phyloP scores from a whole-genome alignment of 2,329 filamentous ascomycete genomes.

The Cucurbitaria berberidis region DNA sequence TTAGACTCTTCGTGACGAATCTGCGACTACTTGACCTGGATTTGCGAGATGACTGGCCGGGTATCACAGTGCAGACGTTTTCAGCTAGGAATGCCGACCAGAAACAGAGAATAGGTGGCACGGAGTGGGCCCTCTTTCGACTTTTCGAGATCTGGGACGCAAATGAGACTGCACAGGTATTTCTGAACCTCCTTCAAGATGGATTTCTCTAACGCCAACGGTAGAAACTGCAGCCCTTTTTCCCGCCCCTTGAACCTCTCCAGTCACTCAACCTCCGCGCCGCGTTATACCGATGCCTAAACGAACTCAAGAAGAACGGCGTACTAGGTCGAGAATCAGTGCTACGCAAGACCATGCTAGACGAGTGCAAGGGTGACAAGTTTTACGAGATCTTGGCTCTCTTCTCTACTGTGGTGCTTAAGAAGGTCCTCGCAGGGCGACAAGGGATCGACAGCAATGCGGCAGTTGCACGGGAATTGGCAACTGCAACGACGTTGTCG shows the following conservation, averaged over 20 bases:
- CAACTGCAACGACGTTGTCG: slow-evolving; percentile 49
- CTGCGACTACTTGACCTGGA: slow-evolving; percentile 83
- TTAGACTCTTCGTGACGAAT: slow-evolving; percentile 76
- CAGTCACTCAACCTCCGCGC: slow-evolving; percentile 90
- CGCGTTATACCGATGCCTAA: slow-evolving; percentile 79
- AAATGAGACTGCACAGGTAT: slow-evolving; percentile 74
- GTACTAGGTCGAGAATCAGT: slow-evolving; percentile 78
- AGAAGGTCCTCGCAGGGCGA: slow-evolving; percentile 65
- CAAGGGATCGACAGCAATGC: slow-evolving; percentile 47
- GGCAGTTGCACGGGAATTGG: slow-evolving; percentile 59
- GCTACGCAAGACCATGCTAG: slow-evolving; percentile 91
- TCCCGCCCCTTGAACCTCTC: slow-evolving; percentile 85
- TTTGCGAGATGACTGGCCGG: slow-evolving; percentile 77
- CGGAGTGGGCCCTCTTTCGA: slow-evolving; percentile 91
- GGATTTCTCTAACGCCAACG: neutral
- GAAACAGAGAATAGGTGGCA: slow-evolving; percentile 79
- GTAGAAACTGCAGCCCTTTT: slow-evolving; percentile 87
- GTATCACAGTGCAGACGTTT: slow-evolving; percentile 73
- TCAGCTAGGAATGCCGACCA: slow-evolving; percentile 73
- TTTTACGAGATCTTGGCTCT: slow-evolving; percentile 84
- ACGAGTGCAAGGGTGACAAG: slow-evolving; percentile 92
- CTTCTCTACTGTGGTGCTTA: slow-evolving; percentile 84
- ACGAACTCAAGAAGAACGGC: slow-evolving; percentile 87
- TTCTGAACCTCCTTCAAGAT: neutral
- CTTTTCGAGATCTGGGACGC: slow-evolving; percentile 85